Base-by-base conservation (phyloP, 768 basidiomycete genomes). In the Lactarius vividus region DNA sequence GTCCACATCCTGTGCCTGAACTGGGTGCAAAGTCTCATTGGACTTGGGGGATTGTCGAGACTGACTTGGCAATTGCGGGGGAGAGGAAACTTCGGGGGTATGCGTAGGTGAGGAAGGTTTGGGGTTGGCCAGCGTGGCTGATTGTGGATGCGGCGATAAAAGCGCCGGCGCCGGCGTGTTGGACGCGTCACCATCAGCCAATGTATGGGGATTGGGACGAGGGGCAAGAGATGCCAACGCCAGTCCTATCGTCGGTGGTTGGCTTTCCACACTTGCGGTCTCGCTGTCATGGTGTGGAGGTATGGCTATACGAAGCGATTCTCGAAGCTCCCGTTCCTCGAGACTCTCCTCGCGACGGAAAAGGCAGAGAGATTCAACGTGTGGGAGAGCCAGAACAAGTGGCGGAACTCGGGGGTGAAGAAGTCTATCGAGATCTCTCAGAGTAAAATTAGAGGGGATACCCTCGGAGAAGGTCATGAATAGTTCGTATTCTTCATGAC, bases 351-450 rank as follows among this genome's bases (percentile, higher is more conserved):
- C 88, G 2, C 78, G 76, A 31, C 80, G 81, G 69, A 85, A 86
- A 33, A 92, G 78, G 15, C 86, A 81, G 18, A 92, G 73, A 1
- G 80, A 75, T 67, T 89, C 89, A 13, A 89, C 73, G 35, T 82
- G 79, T 18, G 91, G 89, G 63, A 89, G 74, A 4, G 88, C 80
- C 54, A 88, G 85, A 61, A 92, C 79, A 15, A 91, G 75, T 9
- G 92, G 89, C 10, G 93, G 93, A 5, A 90, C 80, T 26, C 91
- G 87, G 55, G 92, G 92, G 71, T 94, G 93, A 13, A 95, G 73
- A 28, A 93, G 76, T 31, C 87, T 73, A 64, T 91, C 89, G 56
- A 89, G 72, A 44, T 59, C 57, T 63, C 61, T 63, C 66, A 63
- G 57, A 58, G 54, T 55, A 20, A 57, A 55, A 23, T 57, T 63